Conservation (phyloP, 164 flowering plant species). For the Houttuynia cordata region DNA sequence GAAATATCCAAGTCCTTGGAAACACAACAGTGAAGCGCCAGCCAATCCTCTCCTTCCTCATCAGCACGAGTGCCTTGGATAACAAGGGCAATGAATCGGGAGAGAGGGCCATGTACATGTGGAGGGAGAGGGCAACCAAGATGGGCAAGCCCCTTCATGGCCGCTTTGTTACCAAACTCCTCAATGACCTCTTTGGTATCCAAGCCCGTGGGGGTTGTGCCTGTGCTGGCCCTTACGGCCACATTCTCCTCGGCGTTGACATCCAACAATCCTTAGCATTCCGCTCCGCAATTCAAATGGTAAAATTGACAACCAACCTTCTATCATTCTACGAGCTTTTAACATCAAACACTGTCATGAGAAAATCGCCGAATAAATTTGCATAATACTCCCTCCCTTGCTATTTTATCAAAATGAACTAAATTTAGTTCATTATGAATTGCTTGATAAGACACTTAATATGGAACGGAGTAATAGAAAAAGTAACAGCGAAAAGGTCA, state of each 20-base stretch:
- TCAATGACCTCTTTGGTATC: conserved; percentile 79
- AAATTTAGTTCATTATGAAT: too few species aligned
- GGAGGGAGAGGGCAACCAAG: conserved; percentile 34
- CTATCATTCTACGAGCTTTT: too few species aligned
- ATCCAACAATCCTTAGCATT: conserved; percentile 29
- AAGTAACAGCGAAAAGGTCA: too few species aligned
- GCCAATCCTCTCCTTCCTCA: conserved; percentile 64
- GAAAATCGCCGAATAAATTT: too few species aligned
- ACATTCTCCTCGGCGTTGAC: conserved; percentile 38
- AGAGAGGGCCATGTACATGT: conserved; percentile 15
- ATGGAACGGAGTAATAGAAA: too few species aligned
- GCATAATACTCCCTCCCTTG: too few species aligned
- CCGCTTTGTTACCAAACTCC: conserved; percentile 61
- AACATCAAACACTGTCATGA: too few species aligned
- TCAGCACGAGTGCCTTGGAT: conserved; percentile 25
- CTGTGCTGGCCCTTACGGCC: conserved; percentile 89
- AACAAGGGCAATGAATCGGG: neutral
- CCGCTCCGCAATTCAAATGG: conserved; percentile 48
- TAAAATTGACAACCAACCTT: conserved; percentile 7
- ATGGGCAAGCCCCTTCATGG: conserved; percentile 64
- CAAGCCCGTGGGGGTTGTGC: conserved; percentile 87
- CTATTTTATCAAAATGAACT: too few species aligned
- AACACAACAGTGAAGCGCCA: conserved; percentile 37
- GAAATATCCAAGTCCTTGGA: conserved; percentile 47
- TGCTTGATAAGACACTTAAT: too few species aligned